Evolutionary conservation across 345 rosid species (phyloP).

Genomic region (Chamaenerion angustifolium): DNA sequence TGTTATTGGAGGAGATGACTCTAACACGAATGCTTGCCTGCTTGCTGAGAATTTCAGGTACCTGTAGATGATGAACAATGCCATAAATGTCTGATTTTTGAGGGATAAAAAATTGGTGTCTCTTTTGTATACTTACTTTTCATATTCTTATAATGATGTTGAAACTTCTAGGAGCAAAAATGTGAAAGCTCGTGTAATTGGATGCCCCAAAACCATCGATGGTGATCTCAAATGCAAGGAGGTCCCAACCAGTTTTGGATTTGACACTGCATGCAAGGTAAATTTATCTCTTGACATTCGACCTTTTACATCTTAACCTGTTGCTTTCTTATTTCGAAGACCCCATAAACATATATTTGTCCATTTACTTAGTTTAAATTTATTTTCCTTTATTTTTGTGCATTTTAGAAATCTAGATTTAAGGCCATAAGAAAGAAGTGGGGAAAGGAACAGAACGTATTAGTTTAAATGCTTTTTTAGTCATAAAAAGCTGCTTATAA

Average conservation of each 20-base stretch:
- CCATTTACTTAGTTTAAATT: too few relatives aligned
- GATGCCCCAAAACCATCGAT: constrained; percentile 98
- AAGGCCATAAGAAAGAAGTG: too few relatives aligned
- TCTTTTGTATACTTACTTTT: neutral
- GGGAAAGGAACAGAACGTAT: too few relatives aligned
- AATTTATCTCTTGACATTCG: neutral
- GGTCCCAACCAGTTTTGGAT: constrained; percentile 95
- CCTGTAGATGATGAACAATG: neutral
- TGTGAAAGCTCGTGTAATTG: constrained; percentile 75
- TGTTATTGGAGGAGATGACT: constrained; percentile 98
- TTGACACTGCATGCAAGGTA: constrained; percentile 99
- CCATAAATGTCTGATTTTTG: too few relatives aligned
- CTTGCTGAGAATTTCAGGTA: constrained; percentile 91
- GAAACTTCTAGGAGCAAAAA: constrained; percentile 50
- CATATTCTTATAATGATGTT: neutral
- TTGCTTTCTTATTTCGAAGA: too few relatives aligned
- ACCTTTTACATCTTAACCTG: too few relatives aligned
- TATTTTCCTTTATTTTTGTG: too few relatives aligned
- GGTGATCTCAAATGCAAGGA: constrained; percentile 98
- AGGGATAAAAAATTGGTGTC: neutral
- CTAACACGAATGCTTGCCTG: constrained; percentile 95
- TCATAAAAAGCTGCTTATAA: too few relatives aligned
- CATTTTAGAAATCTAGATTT: too few relatives aligned
- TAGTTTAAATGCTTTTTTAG: too few relatives aligned
- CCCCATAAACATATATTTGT: too few relatives aligned